A percentile compares a stretch with the other conserved stretches of the same genome.
These are phyloP conservation scores for Zanthoxylum bungeanum DNA, from an alignment of 345 rosid species.

Conservation along the genomic window DNA sequence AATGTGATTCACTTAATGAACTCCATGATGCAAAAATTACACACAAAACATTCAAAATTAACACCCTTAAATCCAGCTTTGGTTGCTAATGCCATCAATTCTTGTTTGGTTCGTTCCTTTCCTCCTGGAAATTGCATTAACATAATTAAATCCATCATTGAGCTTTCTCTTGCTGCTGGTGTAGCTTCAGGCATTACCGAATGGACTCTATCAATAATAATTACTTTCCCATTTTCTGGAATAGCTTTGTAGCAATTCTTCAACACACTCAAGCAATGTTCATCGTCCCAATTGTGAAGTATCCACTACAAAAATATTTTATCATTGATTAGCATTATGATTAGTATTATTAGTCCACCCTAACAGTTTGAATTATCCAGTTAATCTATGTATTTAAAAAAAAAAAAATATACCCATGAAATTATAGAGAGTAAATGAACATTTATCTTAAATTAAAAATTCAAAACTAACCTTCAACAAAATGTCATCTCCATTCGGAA, in stretches of 20 bases:
- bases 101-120: constrained; percentile 17
- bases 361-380: no score
- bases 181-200: constrained; percentile 5
- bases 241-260: constrained; percentile 3
- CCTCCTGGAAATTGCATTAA: constrained; percentile 21
- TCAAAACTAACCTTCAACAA: constrained; percentile 33
- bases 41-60: not conserved
- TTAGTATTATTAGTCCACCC: no score
- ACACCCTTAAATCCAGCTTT: constrained; percentile 19
- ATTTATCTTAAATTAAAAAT: not conserved
- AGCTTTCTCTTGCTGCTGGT: constrained; percentile 5
- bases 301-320: not conserved
- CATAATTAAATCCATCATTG: constrained; percentile 18
- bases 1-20: constrained; percentile 15
- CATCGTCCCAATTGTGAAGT: constrained; percentile 16
- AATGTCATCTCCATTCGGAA: constrained; percentile 29
- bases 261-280: constrained; percentile 25
- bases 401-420: no score
- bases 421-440: no score
- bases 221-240: not conserved
- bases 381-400: no score
- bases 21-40: constrained; percentile 25
- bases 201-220: not conserved
- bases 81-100: constrained; percentile 16
- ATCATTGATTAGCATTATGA: not conserved